phyloP scores from a whole-genome alignment of 2,329 filamentous ascomycete species.

The Camptophora hylomeconis region DNA sequence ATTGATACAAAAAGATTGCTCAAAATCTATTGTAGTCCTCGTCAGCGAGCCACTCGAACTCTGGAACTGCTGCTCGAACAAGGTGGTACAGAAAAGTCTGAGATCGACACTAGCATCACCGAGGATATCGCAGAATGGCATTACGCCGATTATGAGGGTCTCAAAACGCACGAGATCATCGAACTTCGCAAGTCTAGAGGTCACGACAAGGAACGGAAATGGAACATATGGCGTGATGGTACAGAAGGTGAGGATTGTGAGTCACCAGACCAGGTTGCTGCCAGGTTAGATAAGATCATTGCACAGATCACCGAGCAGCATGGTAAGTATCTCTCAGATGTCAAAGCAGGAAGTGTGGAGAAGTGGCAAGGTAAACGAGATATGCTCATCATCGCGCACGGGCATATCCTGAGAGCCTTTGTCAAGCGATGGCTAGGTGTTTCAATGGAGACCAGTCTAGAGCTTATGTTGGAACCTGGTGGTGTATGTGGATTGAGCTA shows the following conservation, averaged over 20 bases:
- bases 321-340: constrained; percentile 11
- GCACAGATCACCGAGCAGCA: constrained; percentile 29
- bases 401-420: constrained; percentile 34
- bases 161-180: constrained; percentile 39
- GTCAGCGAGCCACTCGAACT: constrained; percentile 35
- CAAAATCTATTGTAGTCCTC: constrained; percentile 38
- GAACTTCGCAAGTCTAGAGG: constrained; percentile 32
- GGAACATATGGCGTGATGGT: constrained; percentile 48
- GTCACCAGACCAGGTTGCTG: constrained; percentile 25
- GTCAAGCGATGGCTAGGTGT: constrained; percentile 34
- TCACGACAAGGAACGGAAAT: constrained; percentile 34
- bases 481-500: constrained; percentile 30
- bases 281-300: constrained; percentile 31
- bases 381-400: constrained; percentile 25
- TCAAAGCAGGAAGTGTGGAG: constrained; percentile 5
- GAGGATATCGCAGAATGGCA: constrained; percentile 47
- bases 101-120: constrained; percentile 32
- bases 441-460: constrained; percentile 27
- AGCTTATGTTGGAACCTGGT: constrained; percentile 33
- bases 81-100: constrained; percentile 20
- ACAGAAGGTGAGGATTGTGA: constrained; percentile 35
- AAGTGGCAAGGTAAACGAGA: constrained; percentile 7
- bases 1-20: constrained; percentile 37
- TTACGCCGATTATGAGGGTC: constrained; percentile 50
- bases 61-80: constrained; percentile 29